Evolutionary conservation across 2,329 filamentous ascomycete species (phyloP).

Genomic region (Colletotrichum truncatum): DNA sequence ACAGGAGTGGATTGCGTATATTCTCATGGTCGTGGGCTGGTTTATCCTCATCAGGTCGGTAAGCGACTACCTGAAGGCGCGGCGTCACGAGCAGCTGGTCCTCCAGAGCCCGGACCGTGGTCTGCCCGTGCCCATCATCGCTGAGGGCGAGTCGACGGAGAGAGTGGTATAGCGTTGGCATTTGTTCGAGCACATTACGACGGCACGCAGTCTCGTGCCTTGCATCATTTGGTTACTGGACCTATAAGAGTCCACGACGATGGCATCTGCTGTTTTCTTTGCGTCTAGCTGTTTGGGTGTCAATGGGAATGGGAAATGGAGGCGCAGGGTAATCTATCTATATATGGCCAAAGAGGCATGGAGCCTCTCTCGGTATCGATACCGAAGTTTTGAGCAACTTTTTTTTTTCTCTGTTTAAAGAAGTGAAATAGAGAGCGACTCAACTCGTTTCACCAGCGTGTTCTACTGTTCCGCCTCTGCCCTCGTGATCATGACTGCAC

Average conservation of each 20-base stretch:
- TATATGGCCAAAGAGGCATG: slow-evolving; percentile 6
- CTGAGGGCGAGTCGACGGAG: slow-evolving; percentile 83
- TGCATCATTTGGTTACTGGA: not conserved
- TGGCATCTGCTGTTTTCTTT: slow-evolving; percentile 8
- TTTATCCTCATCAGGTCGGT: slow-evolving; percentile 96
- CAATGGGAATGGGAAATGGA: slow-evolving; percentile 7
- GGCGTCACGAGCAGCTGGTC: slow-evolving; percentile 91
- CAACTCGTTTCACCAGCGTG: no score
- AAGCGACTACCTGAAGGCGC: slow-evolving; percentile 86
- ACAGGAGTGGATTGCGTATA: slow-evolving; percentile 89
- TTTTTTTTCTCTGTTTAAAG: no score
- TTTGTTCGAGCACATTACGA: not conserved
- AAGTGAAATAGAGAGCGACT: no score
- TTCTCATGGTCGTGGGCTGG: slow-evolving; percentile 97
- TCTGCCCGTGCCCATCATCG: slow-evolving; percentile 84
- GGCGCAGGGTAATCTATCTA: slow-evolving; percentile 27
- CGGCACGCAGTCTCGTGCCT: not conserved
- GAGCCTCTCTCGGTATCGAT: slow-evolving; percentile 14
- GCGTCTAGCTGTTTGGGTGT: not conserved
- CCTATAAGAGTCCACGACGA: slow-evolving; percentile 4
- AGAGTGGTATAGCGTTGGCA: slow-evolving; percentile 68
- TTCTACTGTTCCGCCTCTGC: no score
- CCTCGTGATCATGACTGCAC: no score
- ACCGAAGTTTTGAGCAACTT: not conserved
- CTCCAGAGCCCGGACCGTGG: slow-evolving; percentile 92